Evolutionary conservation across 2,329 filamentous ascomycete genomes (phyloP), one percentile per base, ranked within the genome.

Genomic region (Neofusicoccum laricinum): DNA sequence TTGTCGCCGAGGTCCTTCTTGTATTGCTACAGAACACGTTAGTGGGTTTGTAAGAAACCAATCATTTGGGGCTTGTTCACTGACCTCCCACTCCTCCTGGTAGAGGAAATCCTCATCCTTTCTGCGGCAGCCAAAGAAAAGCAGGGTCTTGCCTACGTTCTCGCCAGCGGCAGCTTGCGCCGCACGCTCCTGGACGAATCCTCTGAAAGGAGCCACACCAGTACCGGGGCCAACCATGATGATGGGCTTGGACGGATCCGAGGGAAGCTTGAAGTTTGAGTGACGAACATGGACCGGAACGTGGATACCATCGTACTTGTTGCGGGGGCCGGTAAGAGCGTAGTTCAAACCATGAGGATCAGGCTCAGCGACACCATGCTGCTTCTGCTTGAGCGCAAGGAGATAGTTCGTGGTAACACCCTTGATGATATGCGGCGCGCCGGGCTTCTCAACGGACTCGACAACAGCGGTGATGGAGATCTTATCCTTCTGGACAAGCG

Each of bases 251-350:
- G 90, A 87, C 3, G 95, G 93, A 72, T 99, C 93, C 15, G 95
- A 97, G 8, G 95, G 95, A 34, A 99, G 87, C 83, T 98, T 98
- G 87, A 99, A 99, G 83, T 98, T 99, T 68, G 95, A 98, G 81
- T 97, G 94, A 68, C 95, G 92, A 66, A 99, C 88, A 75, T 99
- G 95, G 14, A 99, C 92, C 2, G 95, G 95, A 25, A 98, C 90
- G 74, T 96, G 93, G 66, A 97, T 89, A 66, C 94, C 94, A 72
- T 97, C 92, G 78, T 98, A 99, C 81, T 96, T 98, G 85, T 97
- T 96, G 73, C 95, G 88, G 15, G 95, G 95, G 12, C 95, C 95
- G 55, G 80, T 89, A 70, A 98, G 90, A 64, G 92, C 86, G 78
- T 98, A 99, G 63, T 89, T 92, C 65, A 94, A 82, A 63, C 93